Evolutionary conservation across 202 grass and related monocot species (phyloP).

Genomic region (Brachypodium distachyon): DNA sequence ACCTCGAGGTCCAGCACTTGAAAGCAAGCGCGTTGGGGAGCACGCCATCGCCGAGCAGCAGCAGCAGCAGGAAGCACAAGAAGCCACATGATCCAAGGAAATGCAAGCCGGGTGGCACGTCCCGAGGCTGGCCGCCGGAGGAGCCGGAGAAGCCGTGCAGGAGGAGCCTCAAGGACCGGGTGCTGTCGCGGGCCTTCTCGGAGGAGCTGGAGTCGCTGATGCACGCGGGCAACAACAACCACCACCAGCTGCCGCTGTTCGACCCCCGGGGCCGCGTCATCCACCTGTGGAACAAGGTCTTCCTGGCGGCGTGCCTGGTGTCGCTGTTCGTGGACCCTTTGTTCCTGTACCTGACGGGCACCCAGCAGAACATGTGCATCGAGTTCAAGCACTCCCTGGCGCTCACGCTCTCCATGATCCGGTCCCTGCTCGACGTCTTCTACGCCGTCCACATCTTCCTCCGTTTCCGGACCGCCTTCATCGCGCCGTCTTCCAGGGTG

Average conservation of each 20-base stretch:
- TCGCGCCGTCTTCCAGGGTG: slow-evolving; percentile 84
- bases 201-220: slow-evolving; percentile 75
- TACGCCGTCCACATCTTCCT: slow-evolving; percentile 76
- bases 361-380: slow-evolving; percentile 39
- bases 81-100: slow-evolving; percentile 19
- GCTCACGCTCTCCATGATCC: slow-evolving; percentile 47
- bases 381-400: slow-evolving; percentile 40
- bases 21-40: slow-evolving; percentile 23
- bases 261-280: slow-evolving; percentile 60
- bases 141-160: slow-evolving; percentile 36
- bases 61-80: slow-evolving; percentile 10
- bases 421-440: slow-evolving; percentile 66
- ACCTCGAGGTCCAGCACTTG: slow-evolving; percentile 32
- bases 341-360: slow-evolving; percentile 77
- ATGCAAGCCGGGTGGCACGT: slow-evolving; percentile 20
- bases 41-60: too few relatives aligned
- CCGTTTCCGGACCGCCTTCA: slow-evolving; percentile 77
- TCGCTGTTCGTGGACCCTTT: slow-evolving; percentile 93
- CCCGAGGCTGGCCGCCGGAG: slow-evolving; percentile 28
- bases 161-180: slow-evolving; percentile 25
- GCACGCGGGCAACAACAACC: slow-evolving; percentile 14
- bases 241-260: slow-evolving; percentile 41
- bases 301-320: slow-evolving; percentile 54
- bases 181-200: slow-evolving; percentile 69
- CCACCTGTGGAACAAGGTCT: slow-evolving; percentile 82